These are phyloP conservation scores for Colletotrichum simmondsii DNA, from an alignment of 2,329 filamentous ascomycete genomes.

Conservation along the genomic window DNA sequence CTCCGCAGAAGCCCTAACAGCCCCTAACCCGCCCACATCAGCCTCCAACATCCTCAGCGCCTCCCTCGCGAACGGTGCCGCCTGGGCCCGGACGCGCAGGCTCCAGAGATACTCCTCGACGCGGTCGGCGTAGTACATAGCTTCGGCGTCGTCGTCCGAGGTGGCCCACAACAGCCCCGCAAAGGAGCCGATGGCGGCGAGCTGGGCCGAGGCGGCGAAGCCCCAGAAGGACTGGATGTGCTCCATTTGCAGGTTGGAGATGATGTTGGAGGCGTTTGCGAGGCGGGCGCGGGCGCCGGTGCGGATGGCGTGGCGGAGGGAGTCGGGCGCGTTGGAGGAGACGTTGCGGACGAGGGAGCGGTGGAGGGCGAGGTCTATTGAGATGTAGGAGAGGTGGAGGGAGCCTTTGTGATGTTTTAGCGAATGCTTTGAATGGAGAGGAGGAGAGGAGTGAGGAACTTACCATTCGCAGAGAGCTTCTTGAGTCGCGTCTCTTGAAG, in stretches of 20 bases:
- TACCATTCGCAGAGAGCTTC: conserved; percentile 51
- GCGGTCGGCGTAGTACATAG: conserved; percentile 50
- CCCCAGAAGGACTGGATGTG: conserved; percentile 59
- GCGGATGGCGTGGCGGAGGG: conserved; percentile 46
- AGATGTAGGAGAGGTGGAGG: conserved; percentile 62
- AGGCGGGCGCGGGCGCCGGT: conserved; percentile 52
- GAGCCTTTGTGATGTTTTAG: conserved; percentile 49
- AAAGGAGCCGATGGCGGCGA: conserved; percentile 54
- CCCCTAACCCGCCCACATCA: conserved; percentile 32
- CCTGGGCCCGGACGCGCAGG: conserved; percentile 51
- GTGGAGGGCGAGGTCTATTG: conserved; percentile 62
- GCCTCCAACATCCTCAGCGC: conserved; percentile 51
- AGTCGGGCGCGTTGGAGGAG: conserved; percentile 42
- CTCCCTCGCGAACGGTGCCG: conserved; percentile 50
- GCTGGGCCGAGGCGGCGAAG: conserved; percentile 55
- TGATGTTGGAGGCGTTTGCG: conserved; percentile 51
- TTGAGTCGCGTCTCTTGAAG: conserved; percentile 53
- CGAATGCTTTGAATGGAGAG: not conserved
- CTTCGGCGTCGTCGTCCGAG: conserved; percentile 48
- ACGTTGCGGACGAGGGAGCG: conserved; percentile 59
- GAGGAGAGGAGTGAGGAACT: not conserved
- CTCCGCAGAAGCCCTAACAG: conserved; percentile 31
- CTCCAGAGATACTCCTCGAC: conserved; percentile 55
- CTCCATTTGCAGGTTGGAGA: conserved; percentile 54
- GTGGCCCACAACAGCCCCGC: conserved; percentile 54